Evolutionary conservation across 305 asterid species (phyloP), one percentile per base, ranked within the genome.

Genomic region (Fraxinus latifolia): DNA sequence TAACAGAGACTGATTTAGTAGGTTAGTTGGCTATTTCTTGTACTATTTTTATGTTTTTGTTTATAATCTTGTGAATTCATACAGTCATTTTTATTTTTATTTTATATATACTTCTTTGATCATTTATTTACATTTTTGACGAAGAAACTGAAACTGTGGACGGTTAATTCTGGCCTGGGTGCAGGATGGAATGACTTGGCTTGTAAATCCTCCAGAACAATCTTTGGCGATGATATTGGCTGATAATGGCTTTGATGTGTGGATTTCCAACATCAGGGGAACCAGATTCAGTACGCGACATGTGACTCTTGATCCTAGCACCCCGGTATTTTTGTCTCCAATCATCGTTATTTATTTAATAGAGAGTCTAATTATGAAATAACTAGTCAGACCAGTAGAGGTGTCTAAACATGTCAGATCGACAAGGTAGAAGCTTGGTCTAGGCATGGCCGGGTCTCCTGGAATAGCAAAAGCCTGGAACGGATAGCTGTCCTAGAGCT

Each of bases 121-220:
- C 39, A 25, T 55, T 4, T 25, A 17, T 77, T 29, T 31, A 5
- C 34, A 62, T 23, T n/a, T 53, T 53, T 53, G 25, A 0, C 0
- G 65, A 53, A 53, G 65, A 5, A 53, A 53, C 9, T n/a, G 25
- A 5, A 53, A 53, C 65, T n/a, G 17, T 50, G 60, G n/a, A 11
- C n/a, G 62, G 1, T 50, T 50, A 50, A 50, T 15, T 50, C 17
- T 50, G 7, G 19, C 58, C 65, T 37, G 37, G 67, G 4, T 67
- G 68, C 88, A 92, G 96, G 96, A 92, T 68, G 96, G 94, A 53
- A 68, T 76, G 86, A 77, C 90, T 1, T 92, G 96, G 96, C 31
- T 92, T 39, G 55, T 84, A 62, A 88, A 81, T 84, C 58, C 90
- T n/a, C 89, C 94, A 0, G 79, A 88, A 76, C 80, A 88, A 73